phyloP scores from a whole-genome alignment of 2,329 filamentous ascomycete species.

The Epichloe aotearoae region DNA sequence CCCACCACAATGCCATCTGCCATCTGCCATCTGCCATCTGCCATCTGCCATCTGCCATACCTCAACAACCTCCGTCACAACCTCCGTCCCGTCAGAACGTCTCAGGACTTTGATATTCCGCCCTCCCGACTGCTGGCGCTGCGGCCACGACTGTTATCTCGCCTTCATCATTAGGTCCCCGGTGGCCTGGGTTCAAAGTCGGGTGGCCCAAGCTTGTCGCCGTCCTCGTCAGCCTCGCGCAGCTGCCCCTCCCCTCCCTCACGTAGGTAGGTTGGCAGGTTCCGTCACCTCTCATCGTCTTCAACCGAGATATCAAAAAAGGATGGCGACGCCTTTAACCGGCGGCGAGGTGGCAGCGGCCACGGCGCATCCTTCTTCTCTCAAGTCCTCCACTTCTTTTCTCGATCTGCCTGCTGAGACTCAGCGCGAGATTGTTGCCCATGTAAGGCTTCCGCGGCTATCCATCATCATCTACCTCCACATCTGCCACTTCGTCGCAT shows the following conservation, averaged over 20 bases:
- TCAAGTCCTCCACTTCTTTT: slow-evolving; percentile 18
- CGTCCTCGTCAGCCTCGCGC: background rate
- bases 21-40: no score
- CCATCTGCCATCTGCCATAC: background rate
- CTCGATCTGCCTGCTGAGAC: slow-evolving; percentile 34
- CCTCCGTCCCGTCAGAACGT: no score
- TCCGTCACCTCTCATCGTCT: background rate
- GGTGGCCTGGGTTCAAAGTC: background rate
- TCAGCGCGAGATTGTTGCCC: slow-evolving; percentile 33
- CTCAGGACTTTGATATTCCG: background rate
- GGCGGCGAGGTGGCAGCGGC: background rate
- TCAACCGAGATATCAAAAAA: background rate
- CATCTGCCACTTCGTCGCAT: background rate
- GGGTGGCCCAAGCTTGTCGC: background rate
- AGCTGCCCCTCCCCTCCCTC: background rate
- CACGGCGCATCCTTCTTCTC: background rate
- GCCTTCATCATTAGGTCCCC: background rate
- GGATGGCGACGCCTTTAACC: background rate
- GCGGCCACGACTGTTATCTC: background rate
- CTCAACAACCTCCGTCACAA: background rate
- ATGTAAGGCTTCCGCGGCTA: slow-evolving; percentile 22
- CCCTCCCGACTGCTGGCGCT: background rate
- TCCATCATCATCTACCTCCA: background rate
- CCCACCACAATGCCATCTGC: background rate
- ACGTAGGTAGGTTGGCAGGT: background rate